These are phyloP conservation scores for Vigna hirtella DNA, from an alignment of 306 rosid species.

Conservation along the genomic window DNA sequence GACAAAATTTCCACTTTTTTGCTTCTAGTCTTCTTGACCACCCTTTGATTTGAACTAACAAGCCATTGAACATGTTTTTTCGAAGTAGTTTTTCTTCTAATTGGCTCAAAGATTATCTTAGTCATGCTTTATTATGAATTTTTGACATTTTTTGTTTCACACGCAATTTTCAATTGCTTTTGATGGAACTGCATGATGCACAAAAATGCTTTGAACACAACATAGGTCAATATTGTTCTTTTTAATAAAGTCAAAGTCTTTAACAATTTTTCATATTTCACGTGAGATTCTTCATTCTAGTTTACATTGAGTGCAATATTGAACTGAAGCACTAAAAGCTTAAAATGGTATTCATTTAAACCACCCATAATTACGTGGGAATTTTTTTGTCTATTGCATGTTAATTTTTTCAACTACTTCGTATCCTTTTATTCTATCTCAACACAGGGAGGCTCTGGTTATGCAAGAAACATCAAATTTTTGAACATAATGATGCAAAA, in stretches of 20 bases:
- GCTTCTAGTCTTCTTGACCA: conserved; percentile 25
- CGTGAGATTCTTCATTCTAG: not conserved
- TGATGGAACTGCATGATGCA: not conserved
- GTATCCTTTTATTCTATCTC: conserved; percentile 28
- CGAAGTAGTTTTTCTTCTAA: not conserved
- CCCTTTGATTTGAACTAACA: conserved; percentile 19
- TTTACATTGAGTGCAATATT: not conserved
- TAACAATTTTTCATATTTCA: not conserved
- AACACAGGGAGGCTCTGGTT: conserved; percentile 78
- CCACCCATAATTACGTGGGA: too few relatives aligned
- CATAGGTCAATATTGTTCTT: not conserved
- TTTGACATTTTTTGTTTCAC: not conserved
- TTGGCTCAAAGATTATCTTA: not conserved
- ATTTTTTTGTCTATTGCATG: too few relatives aligned
- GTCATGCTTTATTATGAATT: not conserved
- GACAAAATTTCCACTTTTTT: conserved; percentile 26
- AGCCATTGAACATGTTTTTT: not conserved
- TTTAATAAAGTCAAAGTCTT: conserved; percentile 2
- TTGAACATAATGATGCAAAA: conserved; percentile 66
- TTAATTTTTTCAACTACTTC: conserved; percentile 4
- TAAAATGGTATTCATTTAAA: not conserved
- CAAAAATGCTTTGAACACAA: not conserved
- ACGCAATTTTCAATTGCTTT: not conserved
- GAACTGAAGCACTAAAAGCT: not conserved
- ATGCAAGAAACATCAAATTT: conserved; percentile 70